Evolutionary conservation across 306 rosid genomes (phyloP), one percentile per base, ranked within the genome.

Genomic region (Medicago arabica): DNA sequence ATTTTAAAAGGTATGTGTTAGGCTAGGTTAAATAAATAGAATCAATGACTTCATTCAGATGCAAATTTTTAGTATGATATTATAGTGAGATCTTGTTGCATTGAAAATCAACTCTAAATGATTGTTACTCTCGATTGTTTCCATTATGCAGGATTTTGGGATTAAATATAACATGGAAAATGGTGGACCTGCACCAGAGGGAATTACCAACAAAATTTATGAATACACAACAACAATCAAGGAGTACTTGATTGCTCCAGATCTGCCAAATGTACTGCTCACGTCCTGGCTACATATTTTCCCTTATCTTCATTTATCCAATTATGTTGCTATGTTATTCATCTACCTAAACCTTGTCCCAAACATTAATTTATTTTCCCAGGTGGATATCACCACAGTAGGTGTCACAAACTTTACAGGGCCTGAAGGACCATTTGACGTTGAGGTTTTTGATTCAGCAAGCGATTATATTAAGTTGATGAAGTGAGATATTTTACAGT

Each of bases 121-220:
- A 19, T 34, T 46, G 76, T 67, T 61, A 28, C 36, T 71, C 55
- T 40, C 49, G 10, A 46, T 65, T 79, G 81, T 79, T 82, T 62
- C 76, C 47, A 21, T 69, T n/a, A 72, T 80, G 86, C 92, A 96
- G 99, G 99, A 96, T 85, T 96, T 96, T 82, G 99, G 99, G 57
- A 88, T 96, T 66, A 96, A 96, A 71, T 96, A 92, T 87, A 96
- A 96, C 85, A 96, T 96, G 99, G 99, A 86, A 85, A 96, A 96
- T 74, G 99, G 99, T 72, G 99, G 99, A 71, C 99, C 99, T 67
- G 97, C 99, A 77, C 99, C 98, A 0, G 99, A 96, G 87, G 90
- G 90, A n/a, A 83, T 92, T 76, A 96, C 99, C 55, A 67, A 96
- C 77, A 88, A 89, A 85, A 96, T 96, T 71, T 96, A 89, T 43